Base-by-base conservation (phyloP, 2,329 filamentous ascomycete species). In the Aspergillus floridensis region DNA sequence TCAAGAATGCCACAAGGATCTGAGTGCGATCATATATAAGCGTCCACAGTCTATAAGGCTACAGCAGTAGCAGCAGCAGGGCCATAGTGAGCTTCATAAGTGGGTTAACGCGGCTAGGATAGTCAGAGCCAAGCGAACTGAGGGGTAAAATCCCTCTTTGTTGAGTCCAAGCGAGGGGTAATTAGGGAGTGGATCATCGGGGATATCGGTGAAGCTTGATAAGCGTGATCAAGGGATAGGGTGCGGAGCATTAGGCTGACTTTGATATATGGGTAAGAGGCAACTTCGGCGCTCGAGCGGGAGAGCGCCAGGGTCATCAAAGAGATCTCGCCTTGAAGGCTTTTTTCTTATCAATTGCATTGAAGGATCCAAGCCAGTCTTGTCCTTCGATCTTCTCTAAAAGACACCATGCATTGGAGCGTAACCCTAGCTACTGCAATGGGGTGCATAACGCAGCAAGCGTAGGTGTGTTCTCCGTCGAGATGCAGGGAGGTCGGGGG, bases 101-200 rank as follows among this genome's bases (percentile, higher is more conserved):
- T 21, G 22, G 53, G 53, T 47, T 47, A 55, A 47, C 53, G 53
- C 53, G 53, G 53, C 53, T 55, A 55, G 32, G 11, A n/a, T 22
- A 47, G 26, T 11, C 2, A 48, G 29, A 5, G 26, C 8, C n/a
- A 31, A 19, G 19, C 26, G 46, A 46, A 31, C 32, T 44, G 53
- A 32, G 53, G 52, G 52, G 52, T 54, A 54, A 16, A 54, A n/a
- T 19, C 52, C 38, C 38, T 44, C 16, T 44, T 44, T 16, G 6
- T 16, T 44, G 31, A 47, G 52, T 46, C 21, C 24, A 47, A 31
- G 24, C 52, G 52, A 54, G 52, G 51, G 51, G 16, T 44, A 44
- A 0, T 24, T 12, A 16, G 5, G 12, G 22, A 46, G 11, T 53
- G 51, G 52, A 21, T 29, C 24, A 22, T 32, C 38, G 19, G n/a